Conservation (phyloP, 148 eudicot genomes). For the Silene latifolia region DNA sequence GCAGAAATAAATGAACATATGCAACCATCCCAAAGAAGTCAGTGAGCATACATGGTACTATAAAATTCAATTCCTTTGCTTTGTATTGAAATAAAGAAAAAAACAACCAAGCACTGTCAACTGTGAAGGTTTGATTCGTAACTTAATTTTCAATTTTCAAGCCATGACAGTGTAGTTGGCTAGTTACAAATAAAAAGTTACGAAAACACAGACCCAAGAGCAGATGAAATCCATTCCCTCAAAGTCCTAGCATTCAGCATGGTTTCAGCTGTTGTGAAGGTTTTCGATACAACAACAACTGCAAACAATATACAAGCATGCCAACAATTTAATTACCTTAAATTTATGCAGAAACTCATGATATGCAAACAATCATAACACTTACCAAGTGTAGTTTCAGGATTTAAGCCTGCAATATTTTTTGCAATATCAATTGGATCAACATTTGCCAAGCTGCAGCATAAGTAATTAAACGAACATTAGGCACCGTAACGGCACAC, state of each 20-base stretch:
- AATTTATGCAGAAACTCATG: neutral
- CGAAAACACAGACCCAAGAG: constrained; percentile 68
- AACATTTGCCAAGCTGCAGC: constrained; percentile 90
- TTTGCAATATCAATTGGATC: constrained; percentile 94
- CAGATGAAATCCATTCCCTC: constrained; percentile 94
- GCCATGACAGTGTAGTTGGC: neutral
- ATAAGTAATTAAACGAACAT: constrained; percentile 15
- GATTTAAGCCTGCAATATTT: constrained; percentile 78
- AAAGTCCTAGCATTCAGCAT: constrained; percentile 96
- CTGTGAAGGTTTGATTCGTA: neutral
- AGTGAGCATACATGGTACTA: neutral
- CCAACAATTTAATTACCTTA: neutral
- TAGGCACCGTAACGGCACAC: constrained; percentile 1
- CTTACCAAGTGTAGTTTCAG: constrained; percentile 92
- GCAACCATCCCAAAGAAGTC: neutral
- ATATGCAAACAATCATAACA: constrained; percentile 8
- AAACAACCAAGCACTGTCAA: neutral
- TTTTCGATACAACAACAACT: constrained; percentile 98
- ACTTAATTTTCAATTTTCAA: constrained; percentile 1
- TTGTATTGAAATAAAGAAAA: neutral
- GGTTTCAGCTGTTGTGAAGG: constrained; percentile 98
- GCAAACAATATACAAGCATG: constrained; percentile 23
- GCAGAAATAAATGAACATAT: neutral
- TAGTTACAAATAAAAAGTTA: neutral
- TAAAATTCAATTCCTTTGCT: neutral